Conservation (phyloP, 306 rosid genomes). For the Trifolium dubium region DNA sequence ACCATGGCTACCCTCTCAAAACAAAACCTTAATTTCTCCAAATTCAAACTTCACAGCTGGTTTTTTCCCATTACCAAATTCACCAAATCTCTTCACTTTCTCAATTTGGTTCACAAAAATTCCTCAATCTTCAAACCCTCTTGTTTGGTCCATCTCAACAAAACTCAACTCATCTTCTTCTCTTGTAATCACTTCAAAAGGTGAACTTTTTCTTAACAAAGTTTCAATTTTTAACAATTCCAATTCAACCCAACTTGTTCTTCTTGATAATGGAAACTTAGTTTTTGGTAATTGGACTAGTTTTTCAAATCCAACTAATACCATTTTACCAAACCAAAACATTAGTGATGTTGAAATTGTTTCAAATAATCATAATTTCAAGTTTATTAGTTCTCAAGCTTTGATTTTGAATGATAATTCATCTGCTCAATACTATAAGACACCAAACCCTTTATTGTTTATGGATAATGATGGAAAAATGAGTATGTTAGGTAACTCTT, state of each 20-base stretch:
- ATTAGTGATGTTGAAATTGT: conserved; percentile 23
- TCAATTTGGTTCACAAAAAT: conserved; percentile 58
- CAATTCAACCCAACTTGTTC: conserved; percentile 49
- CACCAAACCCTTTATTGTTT: conserved; percentile 12
- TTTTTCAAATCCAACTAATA: conserved; percentile 64
- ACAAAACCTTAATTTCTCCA: conserved; percentile 55
- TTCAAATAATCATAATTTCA: conserved; percentile 55
- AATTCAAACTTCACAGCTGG: conserved; percentile 68
- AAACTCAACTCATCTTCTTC: conserved; percentile 35
- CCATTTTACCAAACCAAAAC: conserved; percentile 61
- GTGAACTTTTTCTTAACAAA: conserved; percentile 48
- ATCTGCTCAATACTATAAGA: conserved; percentile 25
- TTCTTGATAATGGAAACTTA: conserved; percentile 51
- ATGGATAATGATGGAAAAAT: conserved; percentile 51
- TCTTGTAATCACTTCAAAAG: conserved; percentile 49
- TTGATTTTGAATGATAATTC: conserved; percentile 39
- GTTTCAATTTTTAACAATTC: not conserved
- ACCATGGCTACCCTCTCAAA: conserved; percentile 60
- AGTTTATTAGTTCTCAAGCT: conserved; percentile 22
- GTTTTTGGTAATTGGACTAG: conserved; percentile 59
- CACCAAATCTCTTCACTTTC: conserved; percentile 53
- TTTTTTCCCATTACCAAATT: conserved; percentile 41
- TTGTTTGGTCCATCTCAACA: conserved; percentile 55
- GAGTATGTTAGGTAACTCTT: conserved; percentile 32
- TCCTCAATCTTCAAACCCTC: conserved; percentile 20